Conservation (phyloP, 2,329 filamentous ascomycete genomes). For the Claviceps pazoutovae region DNA sequence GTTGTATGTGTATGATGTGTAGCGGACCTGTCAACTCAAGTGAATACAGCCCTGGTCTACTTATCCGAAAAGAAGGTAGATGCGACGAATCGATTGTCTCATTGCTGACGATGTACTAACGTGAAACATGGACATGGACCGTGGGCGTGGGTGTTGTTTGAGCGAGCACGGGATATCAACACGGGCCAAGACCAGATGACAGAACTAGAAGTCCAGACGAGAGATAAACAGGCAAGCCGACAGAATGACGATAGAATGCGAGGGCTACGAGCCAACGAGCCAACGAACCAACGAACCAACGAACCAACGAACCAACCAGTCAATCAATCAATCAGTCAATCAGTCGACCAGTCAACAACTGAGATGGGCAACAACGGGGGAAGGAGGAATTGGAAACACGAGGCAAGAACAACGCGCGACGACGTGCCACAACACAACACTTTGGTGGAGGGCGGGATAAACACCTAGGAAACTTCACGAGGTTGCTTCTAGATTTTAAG, state of each 20-base stretch:
- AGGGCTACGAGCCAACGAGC: neutral
- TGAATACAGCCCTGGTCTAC: neutral
- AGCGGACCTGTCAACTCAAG: neutral
- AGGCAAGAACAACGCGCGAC: neutral
- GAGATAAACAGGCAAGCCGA: neutral
- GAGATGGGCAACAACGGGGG: neutral
- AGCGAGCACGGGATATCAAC: neutral
- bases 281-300: neutral
- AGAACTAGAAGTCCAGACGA: neutral
- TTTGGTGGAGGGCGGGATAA: neutral
- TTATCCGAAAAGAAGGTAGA: slow-evolving; percentile 3
- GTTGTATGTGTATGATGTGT: neutral
- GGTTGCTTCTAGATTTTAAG: no score
- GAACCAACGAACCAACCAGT: no score
- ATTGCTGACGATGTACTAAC: neutral
- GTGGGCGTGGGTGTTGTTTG: neutral
- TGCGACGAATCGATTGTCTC: neutral
- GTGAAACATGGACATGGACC: neutral
- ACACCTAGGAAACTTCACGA: neutral
- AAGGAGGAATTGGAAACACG: neutral
- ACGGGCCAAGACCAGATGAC: neutral
- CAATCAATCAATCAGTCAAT: neutral
- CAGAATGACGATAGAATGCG: neutral
- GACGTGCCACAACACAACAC: neutral
- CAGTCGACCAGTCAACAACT: neutral